phyloP scores from a whole-genome alignment of 164 flowering plant genomes.

The Tetracentron sinense region DNA sequence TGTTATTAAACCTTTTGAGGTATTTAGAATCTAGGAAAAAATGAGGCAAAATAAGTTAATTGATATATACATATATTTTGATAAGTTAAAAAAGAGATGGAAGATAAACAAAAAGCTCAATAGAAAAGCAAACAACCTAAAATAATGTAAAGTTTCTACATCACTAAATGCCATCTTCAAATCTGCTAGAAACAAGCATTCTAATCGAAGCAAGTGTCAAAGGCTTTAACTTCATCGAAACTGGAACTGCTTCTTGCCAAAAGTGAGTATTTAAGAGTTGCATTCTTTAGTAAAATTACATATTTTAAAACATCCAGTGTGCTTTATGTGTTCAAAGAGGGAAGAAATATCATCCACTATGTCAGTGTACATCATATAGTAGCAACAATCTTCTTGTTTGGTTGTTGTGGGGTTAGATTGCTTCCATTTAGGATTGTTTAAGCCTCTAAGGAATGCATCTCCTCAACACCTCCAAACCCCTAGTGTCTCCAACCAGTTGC shows the following conservation, averaged over 20 bases:
- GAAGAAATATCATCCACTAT: background rate
- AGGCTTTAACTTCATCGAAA: background rate
- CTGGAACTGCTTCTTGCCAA: too few relatives aligned
- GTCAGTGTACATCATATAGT: background rate
- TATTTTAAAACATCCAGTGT: background rate
- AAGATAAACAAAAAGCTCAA: background rate
- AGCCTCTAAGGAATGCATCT: too few relatives aligned
- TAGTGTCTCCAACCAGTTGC: too few relatives aligned
- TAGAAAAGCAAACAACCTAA: background rate
- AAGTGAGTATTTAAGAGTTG: background rate
- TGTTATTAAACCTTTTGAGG: conserved; percentile 71
- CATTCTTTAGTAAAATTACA: too few relatives aligned
- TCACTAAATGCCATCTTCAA: background rate
- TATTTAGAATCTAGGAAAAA: conserved; percentile 45
- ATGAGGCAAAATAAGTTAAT: background rate
- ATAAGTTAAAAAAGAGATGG: background rate
- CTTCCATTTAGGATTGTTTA: too few relatives aligned
- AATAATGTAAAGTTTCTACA: background rate
- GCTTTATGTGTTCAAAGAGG: background rate
- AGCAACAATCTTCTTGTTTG: background rate
- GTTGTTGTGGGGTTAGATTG: background rate
- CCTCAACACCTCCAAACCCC: background rate
- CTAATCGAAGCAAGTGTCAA: background rate
- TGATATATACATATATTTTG: background rate
- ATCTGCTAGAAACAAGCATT: background rate